phyloP scores from a whole-genome alignment of 768 basidiomycete species.

The Mycena rebaudengoi region DNA sequence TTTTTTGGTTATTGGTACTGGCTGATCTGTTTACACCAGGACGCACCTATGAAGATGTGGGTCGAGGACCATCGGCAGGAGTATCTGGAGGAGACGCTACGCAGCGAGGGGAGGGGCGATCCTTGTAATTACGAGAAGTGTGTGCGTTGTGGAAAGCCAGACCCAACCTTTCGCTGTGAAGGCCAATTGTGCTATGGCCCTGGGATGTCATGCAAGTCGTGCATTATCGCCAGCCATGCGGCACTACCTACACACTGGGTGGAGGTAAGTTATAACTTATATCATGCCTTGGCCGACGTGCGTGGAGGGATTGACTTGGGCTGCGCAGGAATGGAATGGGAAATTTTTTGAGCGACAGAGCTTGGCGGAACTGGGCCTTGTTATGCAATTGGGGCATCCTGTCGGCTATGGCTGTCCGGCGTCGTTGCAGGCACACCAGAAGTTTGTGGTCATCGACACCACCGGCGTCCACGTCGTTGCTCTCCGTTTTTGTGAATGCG shows the following conservation, averaged over 20 bases:
- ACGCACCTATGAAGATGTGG: background rate
- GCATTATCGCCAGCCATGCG: background rate
- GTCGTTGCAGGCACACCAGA: background rate
- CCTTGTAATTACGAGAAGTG: background rate
- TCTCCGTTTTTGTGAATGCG: background rate
- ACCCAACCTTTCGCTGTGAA: background rate
- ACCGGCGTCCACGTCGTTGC: background rate
- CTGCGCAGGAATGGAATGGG: background rate
- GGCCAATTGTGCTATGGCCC: background rate
- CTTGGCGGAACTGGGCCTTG: background rate
- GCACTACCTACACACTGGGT: background rate
- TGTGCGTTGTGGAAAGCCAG: background rate
- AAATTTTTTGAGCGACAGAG: background rate
- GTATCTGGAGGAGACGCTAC: slow-evolving; percentile 3
- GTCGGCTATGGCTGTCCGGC: background rate
- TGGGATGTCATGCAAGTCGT: background rate
- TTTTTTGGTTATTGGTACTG: too few relatives aligned
- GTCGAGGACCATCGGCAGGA: background rate
- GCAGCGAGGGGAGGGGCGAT: background rate
- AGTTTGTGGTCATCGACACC: background rate
- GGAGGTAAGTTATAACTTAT: background rate
- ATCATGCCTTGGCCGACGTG: too few relatives aligned
- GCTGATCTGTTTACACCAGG: too few relatives aligned
- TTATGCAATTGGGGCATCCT: background rate
- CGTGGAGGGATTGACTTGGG: background rate